phyloP scores from a whole-genome alignment of 2,329 filamentous ascomycete species.

The Cercospora canescens region DNA sequence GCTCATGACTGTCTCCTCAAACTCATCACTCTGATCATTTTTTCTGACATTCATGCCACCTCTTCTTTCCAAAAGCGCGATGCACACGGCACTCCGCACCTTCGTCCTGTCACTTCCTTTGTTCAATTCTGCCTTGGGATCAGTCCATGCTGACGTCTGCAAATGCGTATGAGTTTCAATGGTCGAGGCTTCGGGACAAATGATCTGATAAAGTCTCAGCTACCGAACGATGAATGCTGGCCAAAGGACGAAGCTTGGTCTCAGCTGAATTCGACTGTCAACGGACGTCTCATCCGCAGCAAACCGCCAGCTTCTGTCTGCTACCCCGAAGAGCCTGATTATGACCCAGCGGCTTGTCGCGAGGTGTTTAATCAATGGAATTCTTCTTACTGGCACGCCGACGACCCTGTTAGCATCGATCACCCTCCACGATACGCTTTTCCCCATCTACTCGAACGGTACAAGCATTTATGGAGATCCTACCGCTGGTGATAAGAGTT shows the following conservation, averaged over 20 bases:
- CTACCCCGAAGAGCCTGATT: background rate
- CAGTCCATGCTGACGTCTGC: background rate
- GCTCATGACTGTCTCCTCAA: too few relatives aligned
- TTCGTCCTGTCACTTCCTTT: background rate
- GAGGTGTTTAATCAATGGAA: background rate
- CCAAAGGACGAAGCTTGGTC: background rate
- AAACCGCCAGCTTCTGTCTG: background rate
- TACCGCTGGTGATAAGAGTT: background rate
- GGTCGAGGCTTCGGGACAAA: background rate
- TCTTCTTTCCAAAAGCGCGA: too few relatives aligned
- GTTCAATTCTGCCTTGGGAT: background rate
- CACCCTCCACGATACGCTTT: background rate
- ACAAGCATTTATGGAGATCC: background rate
- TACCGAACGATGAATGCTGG: background rate
- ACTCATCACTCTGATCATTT: too few relatives aligned
- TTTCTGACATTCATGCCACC: too few relatives aligned
- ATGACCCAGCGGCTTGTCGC: background rate
- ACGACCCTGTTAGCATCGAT: background rate
- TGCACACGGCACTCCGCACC: background rate
- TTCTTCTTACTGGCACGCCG: background rate
- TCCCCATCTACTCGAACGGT: background rate
- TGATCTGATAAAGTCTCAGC: background rate
- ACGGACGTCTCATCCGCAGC: background rate
- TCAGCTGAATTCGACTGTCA: background rate
- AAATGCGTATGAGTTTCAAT: background rate